These are phyloP conservation scores for Backusella liffmaniae DNA, from an alignment of 192 early-diverging fungal genomes.

Conservation along the genomic window DNA sequence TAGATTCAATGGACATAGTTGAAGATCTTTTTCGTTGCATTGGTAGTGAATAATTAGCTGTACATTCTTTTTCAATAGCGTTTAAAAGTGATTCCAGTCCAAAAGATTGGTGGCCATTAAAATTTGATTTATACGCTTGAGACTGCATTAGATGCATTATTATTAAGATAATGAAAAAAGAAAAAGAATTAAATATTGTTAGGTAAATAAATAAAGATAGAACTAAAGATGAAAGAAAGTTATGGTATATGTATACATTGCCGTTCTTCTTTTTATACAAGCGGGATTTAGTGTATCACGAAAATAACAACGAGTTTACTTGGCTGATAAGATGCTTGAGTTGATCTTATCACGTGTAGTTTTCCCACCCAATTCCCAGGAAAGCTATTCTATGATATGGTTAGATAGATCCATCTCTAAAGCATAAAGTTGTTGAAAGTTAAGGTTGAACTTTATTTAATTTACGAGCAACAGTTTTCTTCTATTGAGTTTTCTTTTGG, in stretches of 20 bases:
- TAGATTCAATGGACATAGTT: slow-evolving; percentile 33
- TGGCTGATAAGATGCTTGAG: slow-evolving; percentile 8
- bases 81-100: slow-evolving; percentile 28
- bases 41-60: background rate
- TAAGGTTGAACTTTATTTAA: background rate
- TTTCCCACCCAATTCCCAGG: slow-evolving; percentile 2
- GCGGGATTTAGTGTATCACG: slow-evolving; percentile 10
- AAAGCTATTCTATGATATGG: background rate
- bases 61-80: slow-evolving; percentile 26
- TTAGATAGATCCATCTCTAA: background rate
- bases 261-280: background rate
- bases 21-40: slow-evolving; percentile 6
- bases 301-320: slow-evolving; percentile 14
- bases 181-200: background rate
- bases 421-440: background rate
- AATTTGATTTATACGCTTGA: slow-evolving; percentile 10
- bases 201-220: background rate
- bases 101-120: slow-evolving; percentile 7
- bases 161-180: background rate
- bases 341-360: slow-evolving; percentile 27
- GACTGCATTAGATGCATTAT: background rate
- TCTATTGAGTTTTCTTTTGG: background rate
- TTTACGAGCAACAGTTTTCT: background rate
- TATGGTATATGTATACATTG: background rate
- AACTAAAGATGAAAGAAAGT: background rate